Conservation (phyloP, 371 early-diverging fungal genomes). For the Catenaria anguillulae region DNA sequence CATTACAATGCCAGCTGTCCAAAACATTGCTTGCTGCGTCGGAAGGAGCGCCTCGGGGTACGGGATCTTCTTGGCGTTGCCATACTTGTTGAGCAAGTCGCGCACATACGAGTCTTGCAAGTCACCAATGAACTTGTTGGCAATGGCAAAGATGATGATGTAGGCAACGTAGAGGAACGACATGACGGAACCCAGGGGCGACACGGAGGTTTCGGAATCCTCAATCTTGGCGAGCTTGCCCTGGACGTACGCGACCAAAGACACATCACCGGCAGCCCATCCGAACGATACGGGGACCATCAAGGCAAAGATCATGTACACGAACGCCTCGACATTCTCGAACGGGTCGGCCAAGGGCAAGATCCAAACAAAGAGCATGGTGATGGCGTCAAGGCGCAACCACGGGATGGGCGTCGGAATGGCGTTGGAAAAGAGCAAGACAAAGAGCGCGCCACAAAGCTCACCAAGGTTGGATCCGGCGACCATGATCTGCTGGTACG, state of each 20-base stretch:
- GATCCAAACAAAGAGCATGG: conserved; percentile 25
- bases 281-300: conserved; percentile 29
- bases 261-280: conserved; percentile 39
- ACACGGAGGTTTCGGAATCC: conserved; percentile 20
- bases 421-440: conserved; percentile 23
- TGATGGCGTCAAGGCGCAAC: conserved; percentile 29
- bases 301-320: conserved; percentile 27
- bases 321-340: conserved; percentile 1
- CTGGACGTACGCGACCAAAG: conserved; percentile 33
- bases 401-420: conserved; percentile 31
- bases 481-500: conserved; percentile 23
- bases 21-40: neutral
- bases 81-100: conserved; percentile 6
- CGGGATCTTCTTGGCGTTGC: conserved; percentile 16
- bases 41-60: conserved; percentile 13
- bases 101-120: conserved; percentile 12
- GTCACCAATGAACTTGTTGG: conserved; percentile 22
- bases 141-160: conserved; percentile 22
- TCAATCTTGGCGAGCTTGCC: conserved; percentile 20
- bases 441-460: conserved; percentile 29
- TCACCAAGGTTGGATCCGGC: conserved; percentile 35
- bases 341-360: conserved; percentile 16
- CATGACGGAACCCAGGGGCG: too few relatives aligned
- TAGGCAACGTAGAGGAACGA: too few relatives aligned
- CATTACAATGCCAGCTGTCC: conserved; percentile 21